These are phyloP conservation scores for Wickerhamomyces silvicola DNA, from an alignment of 805 yeast species.

Conservation along the genomic window DNA sequence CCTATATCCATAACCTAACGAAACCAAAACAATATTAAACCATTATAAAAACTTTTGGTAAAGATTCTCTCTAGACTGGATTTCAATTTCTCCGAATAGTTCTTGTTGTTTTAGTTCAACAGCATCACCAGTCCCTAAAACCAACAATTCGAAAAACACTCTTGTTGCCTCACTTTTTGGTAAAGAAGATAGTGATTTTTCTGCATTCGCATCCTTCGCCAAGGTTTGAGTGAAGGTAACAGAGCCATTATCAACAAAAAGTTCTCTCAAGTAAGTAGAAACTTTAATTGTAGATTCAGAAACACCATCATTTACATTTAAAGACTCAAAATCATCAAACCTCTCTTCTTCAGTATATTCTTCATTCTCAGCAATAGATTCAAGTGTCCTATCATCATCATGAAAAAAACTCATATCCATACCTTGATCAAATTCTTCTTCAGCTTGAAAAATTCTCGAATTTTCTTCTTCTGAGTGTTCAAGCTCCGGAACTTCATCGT, in stretches of 20 bases:
- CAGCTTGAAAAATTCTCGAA: too few species aligned
- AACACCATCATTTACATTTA: slow-evolving; percentile 23
- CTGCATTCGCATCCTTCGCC: slow-evolving; percentile 18
- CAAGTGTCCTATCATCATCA: slow-evolving; percentile 5
- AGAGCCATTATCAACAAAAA: slow-evolving; percentile 20
- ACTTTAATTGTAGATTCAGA: slow-evolving; percentile 48
- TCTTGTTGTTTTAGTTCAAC: slow-evolving; percentile 53
- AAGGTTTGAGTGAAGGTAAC: slow-evolving; percentile 35
- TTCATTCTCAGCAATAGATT: slow-evolving; percentile 11
- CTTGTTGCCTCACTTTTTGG: slow-evolving; percentile 57
- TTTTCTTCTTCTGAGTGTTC: slow-evolving; percentile 12
- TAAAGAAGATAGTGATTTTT: slow-evolving; percentile 28
- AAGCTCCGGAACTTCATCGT: slow-evolving; percentile 16
- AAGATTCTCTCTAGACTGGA: slow-evolving; percentile 5
- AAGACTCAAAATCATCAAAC: slow-evolving; percentile 10
- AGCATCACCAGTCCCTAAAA: slow-evolving; percentile 73
- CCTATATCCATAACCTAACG: not conserved
- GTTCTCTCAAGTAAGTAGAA: slow-evolving; percentile 38
- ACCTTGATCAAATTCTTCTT: too few species aligned
- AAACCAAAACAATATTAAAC: not conserved
- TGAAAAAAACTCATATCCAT: slow-evolving; percentile 11
- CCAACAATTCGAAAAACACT: slow-evolving; percentile 76
- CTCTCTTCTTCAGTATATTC: slow-evolving; percentile 21
- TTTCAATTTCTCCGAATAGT: slow-evolving; percentile 43
- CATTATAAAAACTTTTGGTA: slow-evolving; percentile 4